A percentile compares a stretch with the other conserved stretches of the same genome.
These are phyloP conservation scores for Pythium coloratum DNA, from an alignment of 352 stramenopile species.

Conservation along the genomic window DNA sequence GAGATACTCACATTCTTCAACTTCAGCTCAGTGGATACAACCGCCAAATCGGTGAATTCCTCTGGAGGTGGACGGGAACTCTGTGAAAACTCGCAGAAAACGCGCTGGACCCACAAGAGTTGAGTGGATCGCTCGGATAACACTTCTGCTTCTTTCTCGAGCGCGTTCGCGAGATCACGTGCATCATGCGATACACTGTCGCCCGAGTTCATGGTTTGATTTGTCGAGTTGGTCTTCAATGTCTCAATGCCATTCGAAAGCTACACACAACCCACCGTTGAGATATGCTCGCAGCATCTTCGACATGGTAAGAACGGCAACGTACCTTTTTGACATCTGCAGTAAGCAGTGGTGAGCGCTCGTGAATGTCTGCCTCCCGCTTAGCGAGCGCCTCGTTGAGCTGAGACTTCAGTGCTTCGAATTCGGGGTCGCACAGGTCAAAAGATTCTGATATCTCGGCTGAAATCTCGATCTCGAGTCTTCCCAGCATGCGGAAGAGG, in stretches of 20 bases:
- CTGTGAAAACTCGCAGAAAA: constrained; percentile 42
- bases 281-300: too few species aligned
- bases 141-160: constrained; percentile 33
- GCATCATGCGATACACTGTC: constrained; percentile 38
- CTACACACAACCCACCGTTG: neutral
- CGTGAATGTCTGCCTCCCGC: constrained; percentile 31
- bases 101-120: constrained; percentile 39
- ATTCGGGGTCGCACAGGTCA: constrained; percentile 34
- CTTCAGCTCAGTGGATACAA: constrained; percentile 39
- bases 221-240: constrained; percentile 32
- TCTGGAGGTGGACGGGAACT: constrained; percentile 30
- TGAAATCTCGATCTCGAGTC: constrained; percentile 37
- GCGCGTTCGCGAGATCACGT: constrained; percentile 21
- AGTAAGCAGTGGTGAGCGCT: constrained; percentile 24
- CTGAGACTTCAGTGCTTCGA: constrained; percentile 29
- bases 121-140: constrained; percentile 30
- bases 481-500: constrained; percentile 37
- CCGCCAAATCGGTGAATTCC: constrained; percentile 40
- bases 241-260: constrained; percentile 14
- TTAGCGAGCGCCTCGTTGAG: constrained; percentile 21
- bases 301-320: neutral
- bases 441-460: constrained; percentile 29
- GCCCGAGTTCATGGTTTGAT: constrained; percentile 35
- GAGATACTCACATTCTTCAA: constrained; percentile 40
- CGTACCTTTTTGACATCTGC: constrained; percentile 29